Percentiles rank a stretch among this genome's conserved stretches.
These are phyloP conservation scores for Albifimbria verrucaria DNA, from an alignment of 2,329 filamentous ascomycete genomes.

Conservation along the genomic window DNA sequence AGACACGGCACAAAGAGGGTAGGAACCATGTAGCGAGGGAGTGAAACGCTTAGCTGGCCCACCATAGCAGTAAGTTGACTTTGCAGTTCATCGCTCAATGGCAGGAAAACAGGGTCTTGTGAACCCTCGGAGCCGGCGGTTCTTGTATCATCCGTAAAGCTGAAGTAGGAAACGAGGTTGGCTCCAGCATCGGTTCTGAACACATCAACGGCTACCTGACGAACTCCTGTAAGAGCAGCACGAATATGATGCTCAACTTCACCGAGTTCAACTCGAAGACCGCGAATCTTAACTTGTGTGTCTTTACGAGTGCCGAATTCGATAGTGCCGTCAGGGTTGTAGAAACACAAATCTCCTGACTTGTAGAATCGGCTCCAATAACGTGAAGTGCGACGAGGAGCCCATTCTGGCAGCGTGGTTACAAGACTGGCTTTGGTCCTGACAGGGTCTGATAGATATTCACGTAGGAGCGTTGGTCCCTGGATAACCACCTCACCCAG, in stretches of 20 bases:
- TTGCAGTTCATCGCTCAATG: background rate
- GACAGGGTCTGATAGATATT: conserved; percentile 5
- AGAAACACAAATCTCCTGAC: conserved; percentile 13
- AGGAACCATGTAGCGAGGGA: conserved; percentile 15
- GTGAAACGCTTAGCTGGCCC: conserved; percentile 8
- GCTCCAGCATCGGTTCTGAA: conserved; percentile 36
- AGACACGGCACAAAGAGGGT: conserved; percentile 7
- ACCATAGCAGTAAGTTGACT: background rate
- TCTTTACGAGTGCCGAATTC: conserved; percentile 9
- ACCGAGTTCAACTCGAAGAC: conserved; percentile 14
- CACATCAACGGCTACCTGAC: conserved; percentile 31
- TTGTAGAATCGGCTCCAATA: conserved; percentile 9
- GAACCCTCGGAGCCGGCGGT: background rate
- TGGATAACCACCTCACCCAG: conserved; percentile 12
- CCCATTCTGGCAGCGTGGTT: background rate
- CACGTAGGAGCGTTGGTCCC: conserved; percentile 8
- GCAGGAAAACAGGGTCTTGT: background rate
- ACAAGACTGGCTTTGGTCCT: background rate
- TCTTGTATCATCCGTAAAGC: background rate
- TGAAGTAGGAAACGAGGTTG: conserved; percentile 38
- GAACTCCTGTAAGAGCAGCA: conserved; percentile 2
- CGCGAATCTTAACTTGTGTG: conserved; percentile 16
- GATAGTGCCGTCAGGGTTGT: conserved; percentile 10
- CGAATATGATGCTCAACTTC: conserved; percentile 13
- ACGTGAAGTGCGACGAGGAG: background rate